Evolutionary conservation across 2,329 filamentous ascomycete genomes (phyloP).

Genomic region (Pseudohalonectria lignicola): DNA sequence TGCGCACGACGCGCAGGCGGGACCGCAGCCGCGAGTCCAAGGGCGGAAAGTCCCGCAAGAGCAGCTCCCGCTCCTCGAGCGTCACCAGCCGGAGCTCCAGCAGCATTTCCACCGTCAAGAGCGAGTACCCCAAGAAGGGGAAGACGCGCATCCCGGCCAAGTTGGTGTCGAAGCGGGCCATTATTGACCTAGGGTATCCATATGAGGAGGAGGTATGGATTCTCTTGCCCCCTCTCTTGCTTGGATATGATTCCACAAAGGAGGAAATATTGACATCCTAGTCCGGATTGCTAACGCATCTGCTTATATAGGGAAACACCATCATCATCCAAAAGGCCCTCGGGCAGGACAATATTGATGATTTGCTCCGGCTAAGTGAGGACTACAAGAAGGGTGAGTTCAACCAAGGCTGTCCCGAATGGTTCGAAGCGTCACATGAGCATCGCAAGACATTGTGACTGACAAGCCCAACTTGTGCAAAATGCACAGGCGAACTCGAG

Average conservation of each 20-base stretch:
- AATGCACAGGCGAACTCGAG: conserved; percentile 29
- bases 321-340: conserved; percentile 77
- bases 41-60: conserved; percentile 23
- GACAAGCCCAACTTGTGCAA: conserved; percentile 2
- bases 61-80: conserved; percentile 30
- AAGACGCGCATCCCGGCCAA: conserved; percentile 81
- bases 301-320: conserved; percentile 59
- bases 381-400: conserved; percentile 53
- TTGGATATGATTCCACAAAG: not conserved
- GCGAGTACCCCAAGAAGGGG: conserved; percentile 67
- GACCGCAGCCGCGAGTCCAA: conserved; percentile 25
- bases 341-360: conserved; percentile 83
- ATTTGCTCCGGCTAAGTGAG: conserved; percentile 74
- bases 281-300: too few species aligned
- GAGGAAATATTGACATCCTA: conserved; percentile 3
- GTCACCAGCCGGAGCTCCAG: conserved; percentile 28
- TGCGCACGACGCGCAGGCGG: conserved; percentile 30
- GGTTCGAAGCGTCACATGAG: conserved; percentile 2
- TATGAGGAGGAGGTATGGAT: conserved; percentile 69
- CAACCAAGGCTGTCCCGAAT: too few species aligned
- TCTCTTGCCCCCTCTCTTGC: not conserved
- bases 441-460: not conserved
- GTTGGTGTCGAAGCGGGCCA: conserved; percentile 67
- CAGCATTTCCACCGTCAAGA: conserved; percentile 35
- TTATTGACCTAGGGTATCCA: conserved; percentile 77